These are phyloP conservation scores for Yarrowia keelungensis DNA, from an alignment of 805 yeast genomes.

Conservation along the genomic window DNA sequence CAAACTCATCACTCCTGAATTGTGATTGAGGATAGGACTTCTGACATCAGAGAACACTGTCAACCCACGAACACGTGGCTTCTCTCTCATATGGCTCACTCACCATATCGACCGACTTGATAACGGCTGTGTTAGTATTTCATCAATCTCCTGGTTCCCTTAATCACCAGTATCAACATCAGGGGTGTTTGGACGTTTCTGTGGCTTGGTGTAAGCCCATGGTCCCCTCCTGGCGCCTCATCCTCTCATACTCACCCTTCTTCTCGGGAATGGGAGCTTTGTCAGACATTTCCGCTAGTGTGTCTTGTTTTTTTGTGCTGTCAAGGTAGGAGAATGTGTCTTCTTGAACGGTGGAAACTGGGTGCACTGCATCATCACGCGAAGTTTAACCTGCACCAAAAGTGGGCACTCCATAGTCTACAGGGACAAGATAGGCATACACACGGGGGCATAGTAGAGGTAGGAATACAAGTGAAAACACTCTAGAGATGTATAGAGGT, in stretches of 20 bases:
- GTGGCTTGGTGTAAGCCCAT: too few species aligned
- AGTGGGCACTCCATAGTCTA: constrained; percentile 28
- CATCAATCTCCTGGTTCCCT: not conserved
- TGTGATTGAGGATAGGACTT: too few species aligned
- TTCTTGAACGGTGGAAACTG: constrained; percentile 4
- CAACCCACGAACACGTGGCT: too few species aligned
- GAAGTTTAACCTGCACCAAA: constrained; percentile 11
- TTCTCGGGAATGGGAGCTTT: constrained; percentile 44
- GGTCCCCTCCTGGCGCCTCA: not conserved
- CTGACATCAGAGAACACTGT: too few species aligned
- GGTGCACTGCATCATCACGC: not conserved
- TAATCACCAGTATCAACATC: too few species aligned
- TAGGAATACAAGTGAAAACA: too few species aligned
- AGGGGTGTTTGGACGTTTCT: too few species aligned
- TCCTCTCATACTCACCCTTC: constrained; percentile 14
- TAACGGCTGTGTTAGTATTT: constrained; percentile 43
- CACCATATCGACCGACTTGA: constrained; percentile 51
- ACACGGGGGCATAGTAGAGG: not conserved
- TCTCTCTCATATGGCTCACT: constrained; percentile 23
- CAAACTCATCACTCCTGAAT: too few species aligned
- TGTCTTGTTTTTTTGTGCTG: constrained; percentile 9
- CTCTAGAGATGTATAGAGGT: too few species aligned
- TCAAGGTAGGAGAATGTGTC: not conserved
- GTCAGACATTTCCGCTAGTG: constrained; percentile 43
- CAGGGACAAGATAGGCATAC: not conserved